phyloP scores from a whole-genome alignment of 1,284 basidiomycete genomes.

The Heterobasidion occidentale region DNA sequence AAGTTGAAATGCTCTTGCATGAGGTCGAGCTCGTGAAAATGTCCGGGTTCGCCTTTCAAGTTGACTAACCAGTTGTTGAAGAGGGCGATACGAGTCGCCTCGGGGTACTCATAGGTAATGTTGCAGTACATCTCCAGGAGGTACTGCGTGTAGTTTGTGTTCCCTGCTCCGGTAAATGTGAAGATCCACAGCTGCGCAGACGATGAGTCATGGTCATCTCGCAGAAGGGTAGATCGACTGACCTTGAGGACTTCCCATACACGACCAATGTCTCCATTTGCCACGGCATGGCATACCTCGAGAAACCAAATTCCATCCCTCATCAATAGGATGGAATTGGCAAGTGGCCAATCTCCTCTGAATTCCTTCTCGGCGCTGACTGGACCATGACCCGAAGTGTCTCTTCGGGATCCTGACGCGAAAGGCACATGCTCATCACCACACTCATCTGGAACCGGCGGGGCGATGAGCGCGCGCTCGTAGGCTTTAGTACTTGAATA shows the following conservation, averaged over 20 bases:
- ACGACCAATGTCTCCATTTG: slow-evolving; percentile 14
- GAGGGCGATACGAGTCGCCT: background rate
- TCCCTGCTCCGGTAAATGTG: background rate
- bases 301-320: slow-evolving; percentile 10
- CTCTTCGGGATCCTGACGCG: too few species aligned
- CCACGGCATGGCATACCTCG: slow-evolving; percentile 10
- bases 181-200: background rate
- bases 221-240: too few species aligned
- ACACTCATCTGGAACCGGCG: too few species aligned
- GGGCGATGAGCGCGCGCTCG: too few species aligned
- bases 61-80: slow-evolving; percentile 17
- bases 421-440: too few species aligned
- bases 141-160: background rate
- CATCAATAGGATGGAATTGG: slow-evolving; percentile 11
- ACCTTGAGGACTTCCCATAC: slow-evolving; percentile 17
- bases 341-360: slow-evolving; percentile 11
- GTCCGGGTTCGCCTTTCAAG: slow-evolving; percentile 9
- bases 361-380: too few species aligned
- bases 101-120: background rate
- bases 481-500: too few species aligned
- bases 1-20: slow-evolving; percentile 16
- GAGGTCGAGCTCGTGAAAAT: slow-evolving; percentile 13
- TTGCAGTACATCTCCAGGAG: background rate
- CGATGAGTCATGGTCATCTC: background rate
- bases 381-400: too few species aligned